These are phyloP conservation scores for Pseudoneurospora amorphoporcata DNA, from an alignment of 495 filamentous ascomycete genomes.

Conservation along the genomic window DNA sequence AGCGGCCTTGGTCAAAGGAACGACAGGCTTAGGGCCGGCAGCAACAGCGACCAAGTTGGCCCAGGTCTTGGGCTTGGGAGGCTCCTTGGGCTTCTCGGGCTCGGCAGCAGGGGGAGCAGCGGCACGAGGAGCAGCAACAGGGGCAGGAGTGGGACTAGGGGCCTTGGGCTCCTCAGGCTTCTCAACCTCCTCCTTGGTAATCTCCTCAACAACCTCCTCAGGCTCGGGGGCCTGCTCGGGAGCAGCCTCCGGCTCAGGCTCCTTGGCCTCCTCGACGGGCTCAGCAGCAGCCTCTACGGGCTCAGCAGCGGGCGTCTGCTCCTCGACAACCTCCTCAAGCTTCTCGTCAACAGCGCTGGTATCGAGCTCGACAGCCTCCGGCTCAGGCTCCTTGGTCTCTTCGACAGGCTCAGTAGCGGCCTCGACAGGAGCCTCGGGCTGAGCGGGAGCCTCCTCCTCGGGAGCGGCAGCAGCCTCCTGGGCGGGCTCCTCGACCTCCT, in stretches of 20 bases:
- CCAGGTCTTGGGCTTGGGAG: slow-evolving; percentile 74
- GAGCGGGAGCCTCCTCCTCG: slow-evolving; percentile 23
- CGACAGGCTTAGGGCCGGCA: slow-evolving; percentile 33
- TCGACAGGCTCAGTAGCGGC: slow-evolving; percentile 33
- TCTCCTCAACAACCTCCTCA: slow-evolving; percentile 30
- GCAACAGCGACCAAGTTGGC: slow-evolving; percentile 59
- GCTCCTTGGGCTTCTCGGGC: slow-evolving; percentile 27
- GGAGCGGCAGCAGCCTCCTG: slow-evolving; percentile 32
- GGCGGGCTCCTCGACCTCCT: slow-evolving; percentile 36
- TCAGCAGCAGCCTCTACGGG: slow-evolving; percentile 25
- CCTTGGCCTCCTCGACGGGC: slow-evolving; percentile 37
- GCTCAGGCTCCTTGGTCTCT: slow-evolving; percentile 35
- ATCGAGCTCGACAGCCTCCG: slow-evolving; percentile 35
- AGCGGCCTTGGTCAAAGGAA: slow-evolving; percentile 35
- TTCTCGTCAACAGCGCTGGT: slow-evolving; percentile 39
- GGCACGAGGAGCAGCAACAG: slow-evolving; percentile 28
- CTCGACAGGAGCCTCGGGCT: slow-evolving; percentile 33
- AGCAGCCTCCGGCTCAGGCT: slow-evolving; percentile 33
- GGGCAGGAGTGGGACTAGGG: slow-evolving; percentile 33
- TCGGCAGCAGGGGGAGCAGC: slow-evolving; percentile 27
- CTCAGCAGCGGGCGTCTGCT: slow-evolving; percentile 33
- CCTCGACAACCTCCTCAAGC: slow-evolving; percentile 33
- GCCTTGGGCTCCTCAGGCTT: slow-evolving; percentile 50
- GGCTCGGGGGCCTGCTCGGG: slow-evolving; percentile 22
- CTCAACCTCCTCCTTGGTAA: slow-evolving; percentile 37